Evolutionary conservation across 192 early-diverging fungal genomes (phyloP), one percentile per base, ranked within the genome.

Genomic region (Coemansia sp.): DNA sequence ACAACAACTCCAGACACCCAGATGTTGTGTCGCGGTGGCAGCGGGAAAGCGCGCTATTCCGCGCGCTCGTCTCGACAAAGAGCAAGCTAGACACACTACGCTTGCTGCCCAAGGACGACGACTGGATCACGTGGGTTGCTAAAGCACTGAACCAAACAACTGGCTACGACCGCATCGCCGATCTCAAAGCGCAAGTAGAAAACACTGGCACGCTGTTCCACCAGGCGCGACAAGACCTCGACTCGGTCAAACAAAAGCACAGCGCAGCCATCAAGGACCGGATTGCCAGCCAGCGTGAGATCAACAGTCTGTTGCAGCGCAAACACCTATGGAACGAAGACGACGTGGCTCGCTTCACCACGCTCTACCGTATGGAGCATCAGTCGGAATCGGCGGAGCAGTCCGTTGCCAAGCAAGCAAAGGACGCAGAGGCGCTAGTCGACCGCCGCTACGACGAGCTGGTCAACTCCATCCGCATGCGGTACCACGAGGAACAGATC

Each of bases 401-500:
- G 1, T 54, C 63, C 38, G 72, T 85, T 4, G 83, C 81, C 41
- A 66, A 55, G n/a, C 71, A 79, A 58, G 85, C 86, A 38, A 73
- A 74, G 32, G 76, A 82, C 20, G 74, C 79, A 0, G 91, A 92
- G 55, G 67, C 83, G 25, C 63, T 85, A 15, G 89, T 90, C 34
- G 91, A 92, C 20, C 68, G 72, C 29, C 80, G 81, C 11, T 92
- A 89, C 35, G 76, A 85, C 22, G 84, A 79, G 32, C 61, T 92
- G 42, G 89, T 87, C 2, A 78, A 72, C 22, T 81, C 87, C 1
- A 92, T 92, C n/a, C 87, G 87, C 68, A 83, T 88, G 55, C 75
- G 91, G 17, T 92, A 92, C 68, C 91, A 92, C 57, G 91, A 91
- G 68, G 91, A 92, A 50, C 91, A 92, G 63, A 73, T 92, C 25